phyloP scores from a whole-genome alignment of 345 rosid species.

The Eucalyptus cloeziana region DNA sequence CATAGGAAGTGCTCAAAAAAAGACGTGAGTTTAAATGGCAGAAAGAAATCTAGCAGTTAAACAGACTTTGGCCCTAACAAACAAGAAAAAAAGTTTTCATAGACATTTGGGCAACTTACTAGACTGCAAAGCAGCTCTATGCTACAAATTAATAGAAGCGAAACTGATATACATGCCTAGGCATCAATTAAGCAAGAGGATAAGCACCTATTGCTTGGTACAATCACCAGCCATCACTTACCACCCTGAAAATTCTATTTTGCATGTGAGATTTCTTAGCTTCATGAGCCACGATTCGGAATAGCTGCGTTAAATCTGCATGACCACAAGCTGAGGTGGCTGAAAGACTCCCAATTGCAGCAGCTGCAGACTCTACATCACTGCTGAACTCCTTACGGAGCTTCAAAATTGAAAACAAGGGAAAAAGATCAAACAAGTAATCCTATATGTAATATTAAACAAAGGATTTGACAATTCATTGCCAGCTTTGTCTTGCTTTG shows the following conservation, averaged over 20 bases:
- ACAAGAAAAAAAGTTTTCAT: background rate
- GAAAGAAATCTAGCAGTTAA: background rate
- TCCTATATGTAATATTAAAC: background rate
- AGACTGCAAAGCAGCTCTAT: background rate
- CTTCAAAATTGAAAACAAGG: conserved; percentile 9
- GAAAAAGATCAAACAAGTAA: background rate
- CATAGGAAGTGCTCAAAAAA: background rate
- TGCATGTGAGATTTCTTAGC: conserved; percentile 65
- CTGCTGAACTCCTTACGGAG: conserved; percentile 72
- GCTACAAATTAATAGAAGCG: background rate
- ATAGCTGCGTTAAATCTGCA: conserved; percentile 83
- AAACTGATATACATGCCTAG: background rate
- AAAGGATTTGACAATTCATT: background rate
- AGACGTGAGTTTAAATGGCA: background rate
- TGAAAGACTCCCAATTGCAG: conserved; percentile 50
- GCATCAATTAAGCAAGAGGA: background rate
- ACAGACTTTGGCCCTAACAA: background rate
- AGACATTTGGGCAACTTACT: background rate
- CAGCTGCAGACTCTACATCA: conserved; percentile 52
- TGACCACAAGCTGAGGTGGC: conserved; percentile 48
- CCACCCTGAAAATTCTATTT: conserved; percentile 78
- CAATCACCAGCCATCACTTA: conserved; percentile 10
- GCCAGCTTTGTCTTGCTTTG: background rate
- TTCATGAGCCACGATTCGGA: conserved; percentile 74
- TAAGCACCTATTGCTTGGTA: background rate